Conservation (phyloP, 2,329 filamentous ascomycete genomes). For the Colletotrichum falcatum region DNA sequence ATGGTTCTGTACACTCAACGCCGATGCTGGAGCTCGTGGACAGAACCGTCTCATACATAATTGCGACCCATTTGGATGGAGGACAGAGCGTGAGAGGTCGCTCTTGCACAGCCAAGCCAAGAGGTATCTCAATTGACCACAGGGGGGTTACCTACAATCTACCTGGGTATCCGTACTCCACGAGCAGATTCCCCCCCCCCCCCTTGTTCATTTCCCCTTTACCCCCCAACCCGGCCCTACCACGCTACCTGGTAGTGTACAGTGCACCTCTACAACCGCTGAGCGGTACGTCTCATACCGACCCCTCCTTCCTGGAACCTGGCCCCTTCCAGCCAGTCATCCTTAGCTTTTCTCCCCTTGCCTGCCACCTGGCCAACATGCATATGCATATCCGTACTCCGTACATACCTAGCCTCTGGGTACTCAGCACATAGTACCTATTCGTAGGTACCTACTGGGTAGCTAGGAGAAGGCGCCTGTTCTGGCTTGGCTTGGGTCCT, state of each 20-base stretch:
- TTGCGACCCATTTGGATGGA: background rate
- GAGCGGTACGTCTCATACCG: background rate
- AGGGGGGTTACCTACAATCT: background rate
- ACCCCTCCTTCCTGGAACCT: slow-evolving; percentile 7
- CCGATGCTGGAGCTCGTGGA: background rate
- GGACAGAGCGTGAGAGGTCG: background rate
- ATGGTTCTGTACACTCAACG: background rate
- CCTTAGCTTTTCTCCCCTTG: slow-evolving; percentile 33
- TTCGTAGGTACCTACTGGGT: too few relatives aligned
- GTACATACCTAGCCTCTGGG: too few relatives aligned
- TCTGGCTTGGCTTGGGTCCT: slow-evolving; percentile 31
- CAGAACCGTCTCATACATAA: slow-evolving; percentile 1
- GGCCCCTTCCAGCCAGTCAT: slow-evolving; percentile 35
- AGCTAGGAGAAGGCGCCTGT: slow-evolving; percentile 28
- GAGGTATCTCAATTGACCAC: background rate
- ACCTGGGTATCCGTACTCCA: background rate
- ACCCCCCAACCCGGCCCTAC: background rate
- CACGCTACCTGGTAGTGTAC: background rate
- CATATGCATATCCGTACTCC: too few relatives aligned
- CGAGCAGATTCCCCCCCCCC: background rate
- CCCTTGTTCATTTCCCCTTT: background rate
- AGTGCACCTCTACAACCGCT: background rate
- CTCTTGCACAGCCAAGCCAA: slow-evolving; percentile 11
- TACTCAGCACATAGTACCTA: too few relatives aligned
- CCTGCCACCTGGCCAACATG: slow-evolving; percentile 34